Percentiles rank a stretch among this genome's conserved stretches.
These are phyloP conservation scores for Tylopilus sp. DNA, from an alignment of 768 basidiomycete genomes.

Conservation along the genomic window DNA sequence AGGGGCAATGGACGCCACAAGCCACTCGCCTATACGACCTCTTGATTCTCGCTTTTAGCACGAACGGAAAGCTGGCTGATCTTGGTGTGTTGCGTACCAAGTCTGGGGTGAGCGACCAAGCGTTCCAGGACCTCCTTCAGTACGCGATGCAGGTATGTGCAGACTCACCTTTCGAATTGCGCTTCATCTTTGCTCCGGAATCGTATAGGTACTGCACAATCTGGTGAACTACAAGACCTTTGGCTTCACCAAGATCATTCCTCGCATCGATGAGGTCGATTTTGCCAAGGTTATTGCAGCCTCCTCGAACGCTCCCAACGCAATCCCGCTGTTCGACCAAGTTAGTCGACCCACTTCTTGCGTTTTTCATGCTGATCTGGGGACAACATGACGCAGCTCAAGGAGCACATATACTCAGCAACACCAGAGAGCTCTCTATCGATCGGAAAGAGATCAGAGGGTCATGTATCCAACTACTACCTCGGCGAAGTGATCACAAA, in stretches of 20 bases:
- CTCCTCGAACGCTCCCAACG: slow-evolving; percentile 57
- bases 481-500: slow-evolving; percentile 70
- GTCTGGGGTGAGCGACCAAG: slow-evolving; percentile 51
- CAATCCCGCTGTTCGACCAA: slow-evolving; percentile 58
- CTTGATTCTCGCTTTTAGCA: slow-evolving; percentile 64
- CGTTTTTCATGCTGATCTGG: not conserved
- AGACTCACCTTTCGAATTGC: not conserved
- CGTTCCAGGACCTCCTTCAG: slow-evolving; percentile 69
- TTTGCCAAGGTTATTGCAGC: slow-evolving; percentile 61
- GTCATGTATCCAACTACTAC: slow-evolving; percentile 86
- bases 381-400: slow-evolving; percentile 44
- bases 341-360: slow-evolving; percentile 35
- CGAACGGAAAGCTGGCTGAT: slow-evolving; percentile 55
- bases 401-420: slow-evolving; percentile 68
- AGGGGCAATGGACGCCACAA: slow-evolving; percentile 79
- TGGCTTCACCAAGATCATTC: slow-evolving; percentile 83
- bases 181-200: not conserved
- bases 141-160: slow-evolving; percentile 64
- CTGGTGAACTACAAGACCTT: slow-evolving; percentile 73
- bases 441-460: slow-evolving; percentile 75
- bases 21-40: slow-evolving; percentile 68
- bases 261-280: slow-evolving; percentile 57
- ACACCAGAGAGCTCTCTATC: slow-evolving; percentile 63
- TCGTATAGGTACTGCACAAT: slow-evolving; percentile 38
- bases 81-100: slow-evolving; percentile 48